Evolutionary conservation across 176 grass and related monocot genomes (phyloP), one percentile per base, ranked within the genome.

Genomic region (Carex littledalei): DNA sequence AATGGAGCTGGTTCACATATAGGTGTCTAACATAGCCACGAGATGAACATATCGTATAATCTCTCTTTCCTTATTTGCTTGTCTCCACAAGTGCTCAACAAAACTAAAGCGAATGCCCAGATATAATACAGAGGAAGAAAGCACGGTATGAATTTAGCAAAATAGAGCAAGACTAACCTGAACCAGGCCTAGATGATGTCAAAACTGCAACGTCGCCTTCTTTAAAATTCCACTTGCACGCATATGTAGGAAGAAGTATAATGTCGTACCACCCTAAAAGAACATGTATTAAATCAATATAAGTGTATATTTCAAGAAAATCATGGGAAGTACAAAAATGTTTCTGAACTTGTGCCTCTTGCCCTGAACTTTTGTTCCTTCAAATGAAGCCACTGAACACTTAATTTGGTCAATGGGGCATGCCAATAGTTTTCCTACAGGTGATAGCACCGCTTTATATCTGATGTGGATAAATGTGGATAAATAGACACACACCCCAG

Each of bases 191-290:
- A 57, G 90, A 89, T 49, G 81, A 94, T 67, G 97, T 91, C 52
- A 99, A 84, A 89, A 99, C 88, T 21, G 93, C 93, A 71, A 94
- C 97, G 83, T 99, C 97, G 20, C 97, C 97, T 92, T 99, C 97
- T 90, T 99, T 99, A 82, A 99, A 99, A 86, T 89, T 96, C 97
- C 97, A 99, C 84, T 99, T 99, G 84, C 91, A 91, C 67, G 96
- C 97, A 68, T 96, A 63, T 21, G 62, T 68, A 24, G 97, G 93
- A 86, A 99, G 55, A 87, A 94, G 90, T 63, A 96, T 59, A 66
- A 92, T 90, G 86, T 99, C 97, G 49, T 92, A 99, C 97, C 97
- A 99, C n/a, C 97, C 97, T 99, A 85, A 63, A 91, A 50, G 74
- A 17, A 21, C 54, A 92, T 57, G 11, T 56, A 56, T 78, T 57